Evolutionary conservation across 2,329 filamentous ascomycete genomes (phyloP).

Genomic region (Colletotrichum sp.): DNA sequence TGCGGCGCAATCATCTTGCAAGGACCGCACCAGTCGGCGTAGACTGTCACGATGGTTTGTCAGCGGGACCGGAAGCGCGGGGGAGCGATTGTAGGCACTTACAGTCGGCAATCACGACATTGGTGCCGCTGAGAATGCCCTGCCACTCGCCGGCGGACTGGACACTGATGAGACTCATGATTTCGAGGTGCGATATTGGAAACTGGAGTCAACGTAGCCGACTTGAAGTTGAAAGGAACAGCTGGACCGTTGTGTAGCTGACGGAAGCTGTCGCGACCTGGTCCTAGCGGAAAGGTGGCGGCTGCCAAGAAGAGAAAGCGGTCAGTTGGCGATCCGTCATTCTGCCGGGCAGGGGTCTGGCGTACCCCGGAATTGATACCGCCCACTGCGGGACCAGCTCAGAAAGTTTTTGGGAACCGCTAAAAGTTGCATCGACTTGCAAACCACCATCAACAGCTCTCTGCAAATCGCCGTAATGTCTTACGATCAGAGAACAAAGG

Average conservation of each 20-base stretch:
- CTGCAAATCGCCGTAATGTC: neutral
- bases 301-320: conserved; percentile 24
- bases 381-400: neutral
- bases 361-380: conserved; percentile 15
- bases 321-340: conserved; percentile 16
- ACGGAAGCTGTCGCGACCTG: conserved; percentile 6
- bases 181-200: conserved; percentile 12
- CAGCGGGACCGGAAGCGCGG: conserved; percentile 8
- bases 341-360: conserved; percentile 24
- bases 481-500: conserved; percentile 24
- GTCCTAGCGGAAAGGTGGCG: conserved; percentile 14
- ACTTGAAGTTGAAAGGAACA: neutral
- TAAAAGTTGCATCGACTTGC: neutral
- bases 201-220: neutral
- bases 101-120: conserved; percentile 91
- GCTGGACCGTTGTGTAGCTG: neutral
- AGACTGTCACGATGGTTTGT: conserved; percentile 64
- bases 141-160: conserved; percentile 74
- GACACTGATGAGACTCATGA: conserved; percentile 61
- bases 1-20: conserved; percentile 92
- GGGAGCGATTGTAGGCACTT: conserved; percentile 39
- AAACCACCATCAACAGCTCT: neutral
- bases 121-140: conserved; percentile 72
- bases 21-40: conserved; percentile 93
- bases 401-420: conserved; percentile 16